phyloP scores from a whole-genome alignment of 257 asterid species.

The Haberlea rhodopensis region DNA sequence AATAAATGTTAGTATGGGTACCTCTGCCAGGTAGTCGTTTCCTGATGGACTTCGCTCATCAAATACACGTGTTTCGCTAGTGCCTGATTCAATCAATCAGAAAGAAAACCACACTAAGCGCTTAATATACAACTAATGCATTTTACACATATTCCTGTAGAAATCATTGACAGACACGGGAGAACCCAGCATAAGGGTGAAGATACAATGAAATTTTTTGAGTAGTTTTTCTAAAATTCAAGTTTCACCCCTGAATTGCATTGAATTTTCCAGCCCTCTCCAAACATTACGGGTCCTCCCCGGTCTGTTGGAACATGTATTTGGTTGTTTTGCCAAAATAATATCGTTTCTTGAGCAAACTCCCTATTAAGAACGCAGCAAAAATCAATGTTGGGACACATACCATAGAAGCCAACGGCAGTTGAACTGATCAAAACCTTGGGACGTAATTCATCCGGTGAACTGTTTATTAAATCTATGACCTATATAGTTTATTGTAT shows the following conservation, averaged over 20 bases:
- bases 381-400: conserved; percentile 10
- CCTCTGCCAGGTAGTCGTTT: conserved; percentile 70
- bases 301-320: neutral
- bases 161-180: neutral
- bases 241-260: too few species aligned
- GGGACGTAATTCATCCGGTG: conserved; percentile 53
- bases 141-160: neutral
- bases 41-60: conserved; percentile 94
- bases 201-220: neutral
- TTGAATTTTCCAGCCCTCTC: neutral
- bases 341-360: neutral
- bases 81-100: conserved; percentile 44
- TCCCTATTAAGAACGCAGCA: neutral
- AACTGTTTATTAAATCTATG: conserved; percentile 58
- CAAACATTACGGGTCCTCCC: too few species aligned
- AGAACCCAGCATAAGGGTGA: too few species aligned
- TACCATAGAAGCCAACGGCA: conserved; percentile 95
- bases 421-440: conserved; percentile 82
- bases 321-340: neutral
- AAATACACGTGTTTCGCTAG: conserved; percentile 71
- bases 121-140: conserved; percentile 1
- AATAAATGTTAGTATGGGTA: neutral
- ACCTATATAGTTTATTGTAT: conserved; percentile 40
- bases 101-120: conserved; percentile 11
- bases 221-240: neutral